Base-by-base conservation (phyloP, 805 yeast species). In the Tetrapisispora nanseiensis region DNA sequence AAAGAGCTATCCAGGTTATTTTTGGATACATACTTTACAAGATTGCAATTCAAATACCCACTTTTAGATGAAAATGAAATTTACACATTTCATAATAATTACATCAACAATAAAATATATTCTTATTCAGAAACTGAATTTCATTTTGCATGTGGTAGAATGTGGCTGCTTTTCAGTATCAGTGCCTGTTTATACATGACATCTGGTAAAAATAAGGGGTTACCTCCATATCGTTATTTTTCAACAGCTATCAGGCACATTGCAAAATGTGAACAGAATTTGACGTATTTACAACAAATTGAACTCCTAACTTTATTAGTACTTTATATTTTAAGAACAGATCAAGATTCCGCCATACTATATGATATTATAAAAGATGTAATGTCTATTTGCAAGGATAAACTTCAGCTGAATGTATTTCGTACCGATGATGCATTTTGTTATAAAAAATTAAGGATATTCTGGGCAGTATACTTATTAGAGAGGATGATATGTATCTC, bases 401-500 rank as follows among this genome's bases (percentile, higher is more conserved):
- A 52, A 30, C 40, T 62, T 30, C 48, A 50, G 23, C 33, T 60
- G 24, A 60, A 60, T 43, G 47, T 45, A 16, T 57, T 58, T 54
- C 47, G 48, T 15, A 48, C 57, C 1, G 44, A 53, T 7, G 59
- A 51, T 37, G 44, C 50, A 6, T 44, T 42, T 41, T 54, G 55
- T 9, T 68, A 69, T 45, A 64, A 66, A 41, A 70, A 67, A 51
- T 57, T 75, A 59, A 66, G 82, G 48, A 59, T 75, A 15, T 78
- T 80, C 62, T 78, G 85, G 85, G 74, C 80, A 52, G 72, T 73
- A 12, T 78, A 77, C 52, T 52, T 75, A 11, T 52, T 76, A 30
- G 85, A 78, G 51, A 70, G 82, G 52, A 69, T 78, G 62, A 74
- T 76, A 36, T 71, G 79, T 30, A 71, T 77, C 28, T 75, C 82